Conservation (phyloP, 1,284 basidiomycete species). For the Vanrija sp. region DNA sequence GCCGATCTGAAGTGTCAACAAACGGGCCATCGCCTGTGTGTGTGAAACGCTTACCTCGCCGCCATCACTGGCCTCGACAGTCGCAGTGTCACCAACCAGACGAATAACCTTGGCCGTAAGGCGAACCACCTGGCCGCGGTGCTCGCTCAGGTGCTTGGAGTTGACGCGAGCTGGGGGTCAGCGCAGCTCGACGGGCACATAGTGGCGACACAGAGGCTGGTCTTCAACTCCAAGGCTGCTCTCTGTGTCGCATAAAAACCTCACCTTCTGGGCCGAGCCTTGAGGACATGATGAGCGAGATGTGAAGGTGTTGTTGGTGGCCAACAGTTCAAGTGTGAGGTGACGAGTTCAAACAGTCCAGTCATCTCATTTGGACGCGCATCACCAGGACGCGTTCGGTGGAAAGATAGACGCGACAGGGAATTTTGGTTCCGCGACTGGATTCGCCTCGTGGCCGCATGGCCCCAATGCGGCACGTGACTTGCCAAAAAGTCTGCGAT, state of each 20-base stretch:
- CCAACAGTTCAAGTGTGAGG: neutral
- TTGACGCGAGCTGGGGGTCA: conserved; percentile 40
- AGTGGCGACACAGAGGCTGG: no score
- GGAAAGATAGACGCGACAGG: neutral
- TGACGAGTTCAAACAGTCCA: no score
- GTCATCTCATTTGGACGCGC: no score
- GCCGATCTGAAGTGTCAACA: conserved; percentile 52
- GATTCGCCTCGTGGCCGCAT: no score
- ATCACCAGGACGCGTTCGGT: no score
- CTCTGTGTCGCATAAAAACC: conserved; percentile 3
- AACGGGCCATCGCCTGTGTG: neutral
- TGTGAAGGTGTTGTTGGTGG: neutral
- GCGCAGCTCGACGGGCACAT: neutral
- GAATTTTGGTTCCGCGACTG: neutral
- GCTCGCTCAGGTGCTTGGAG: conserved; percentile 30
- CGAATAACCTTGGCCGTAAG: conserved; percentile 66
- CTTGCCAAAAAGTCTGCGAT: conserved; percentile 2
- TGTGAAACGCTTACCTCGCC: conserved; percentile 53
- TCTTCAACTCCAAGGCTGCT: no score
- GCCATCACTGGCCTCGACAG: conserved; percentile 67
- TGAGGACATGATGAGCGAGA: neutral
- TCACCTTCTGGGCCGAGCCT: conserved; percentile 39
- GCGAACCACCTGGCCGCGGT: conserved; percentile 58
- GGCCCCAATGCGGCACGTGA: conserved; percentile 1
- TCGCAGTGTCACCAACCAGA: conserved; percentile 57